Conservation (phyloP, 768 basidiomycete species). For the Pholiota microspora region DNA sequence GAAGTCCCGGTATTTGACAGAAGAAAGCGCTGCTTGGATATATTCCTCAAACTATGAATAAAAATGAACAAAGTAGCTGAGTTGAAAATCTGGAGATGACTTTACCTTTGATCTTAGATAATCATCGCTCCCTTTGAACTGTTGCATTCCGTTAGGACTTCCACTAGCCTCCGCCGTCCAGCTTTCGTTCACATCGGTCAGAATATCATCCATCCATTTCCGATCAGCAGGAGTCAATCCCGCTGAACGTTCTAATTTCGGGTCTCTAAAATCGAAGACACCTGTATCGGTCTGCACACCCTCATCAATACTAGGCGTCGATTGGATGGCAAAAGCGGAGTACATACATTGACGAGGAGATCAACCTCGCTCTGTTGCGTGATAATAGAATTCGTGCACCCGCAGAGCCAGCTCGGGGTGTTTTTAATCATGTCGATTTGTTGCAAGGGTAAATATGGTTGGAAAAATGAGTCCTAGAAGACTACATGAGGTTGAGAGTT, state of each 20-base stretch:
- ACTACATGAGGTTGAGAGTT: background rate
- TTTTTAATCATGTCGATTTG: conserved; percentile 86
- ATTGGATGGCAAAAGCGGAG: background rate
- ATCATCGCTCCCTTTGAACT: conserved; percentile 96
- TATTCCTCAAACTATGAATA: conserved; percentile 87
- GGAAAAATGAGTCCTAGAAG: conserved; percentile 89
- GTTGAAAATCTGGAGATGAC: background rate
- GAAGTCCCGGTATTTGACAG: conserved; percentile 90
- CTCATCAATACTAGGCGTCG: background rate
- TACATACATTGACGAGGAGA: conserved; percentile 78
- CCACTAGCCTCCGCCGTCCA: conserved; percentile 69
- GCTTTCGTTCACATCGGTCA: conserved; percentile 79
- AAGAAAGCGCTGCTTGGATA: conserved; percentile 80
- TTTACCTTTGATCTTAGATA: conserved; percentile 82
- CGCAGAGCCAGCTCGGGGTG: conserved; percentile 84
- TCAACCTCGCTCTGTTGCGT: conserved; percentile 93
- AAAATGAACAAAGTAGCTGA: background rate
- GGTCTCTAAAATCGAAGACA: conserved; percentile 82
- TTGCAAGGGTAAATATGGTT: conserved; percentile 95
- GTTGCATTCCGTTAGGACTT: conserved; percentile 52
- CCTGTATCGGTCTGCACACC: conserved; percentile 75
- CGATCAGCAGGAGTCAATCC: conserved; percentile 89
- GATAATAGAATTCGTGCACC: conserved; percentile 95
- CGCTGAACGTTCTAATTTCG: conserved; percentile 72
- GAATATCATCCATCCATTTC: conserved; percentile 97